A percentile compares a stretch with the other conserved stretches of the same genome.
These are phyloP conservation scores for Paraleonurus japonicus DNA, from an alignment of 257 asterid genomes.

Conservation along the genomic window DNA sequence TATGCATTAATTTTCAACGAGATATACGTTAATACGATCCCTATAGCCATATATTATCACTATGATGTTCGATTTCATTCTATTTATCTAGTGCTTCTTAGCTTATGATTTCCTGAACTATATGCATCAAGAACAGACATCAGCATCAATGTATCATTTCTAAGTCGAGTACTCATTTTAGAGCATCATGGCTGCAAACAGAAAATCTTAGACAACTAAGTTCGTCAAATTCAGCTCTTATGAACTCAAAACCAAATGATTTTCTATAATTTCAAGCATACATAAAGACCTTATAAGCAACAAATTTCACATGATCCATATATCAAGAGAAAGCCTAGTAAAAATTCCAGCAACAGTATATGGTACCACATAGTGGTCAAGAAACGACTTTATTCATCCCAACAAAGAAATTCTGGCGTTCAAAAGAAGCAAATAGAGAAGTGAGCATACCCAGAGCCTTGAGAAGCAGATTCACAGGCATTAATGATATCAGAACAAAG, in stretches of 20 bases:
- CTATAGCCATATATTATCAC: neutral
- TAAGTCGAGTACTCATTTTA: neutral
- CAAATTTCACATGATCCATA: neutral
- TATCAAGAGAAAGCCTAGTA: neutral
- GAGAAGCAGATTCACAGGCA: conserved; percentile 61
- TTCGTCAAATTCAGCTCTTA: neutral
- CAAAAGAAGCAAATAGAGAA: neutral
- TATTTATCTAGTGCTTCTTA: neutral
- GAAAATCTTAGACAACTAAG: neutral
- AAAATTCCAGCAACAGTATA: neutral
- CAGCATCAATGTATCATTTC: neutral
- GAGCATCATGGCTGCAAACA: neutral
- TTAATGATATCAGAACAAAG: conserved; percentile 56
- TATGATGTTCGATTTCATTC: neutral
- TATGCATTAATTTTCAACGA: neutral
- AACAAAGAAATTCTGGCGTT: neutral
- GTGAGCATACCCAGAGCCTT: conserved; percentile 52
- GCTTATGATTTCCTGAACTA: neutral
- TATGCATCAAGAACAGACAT: neutral
- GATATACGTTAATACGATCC: neutral
- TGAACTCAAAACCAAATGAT: neutral
- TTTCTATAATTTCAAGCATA: neutral
- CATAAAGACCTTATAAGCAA: neutral
- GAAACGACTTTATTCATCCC: neutral
- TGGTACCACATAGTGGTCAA: neutral